Base-by-base conservation (phyloP, 371 early-diverging fungal genomes). In the Lichtheimia ornata region DNA sequence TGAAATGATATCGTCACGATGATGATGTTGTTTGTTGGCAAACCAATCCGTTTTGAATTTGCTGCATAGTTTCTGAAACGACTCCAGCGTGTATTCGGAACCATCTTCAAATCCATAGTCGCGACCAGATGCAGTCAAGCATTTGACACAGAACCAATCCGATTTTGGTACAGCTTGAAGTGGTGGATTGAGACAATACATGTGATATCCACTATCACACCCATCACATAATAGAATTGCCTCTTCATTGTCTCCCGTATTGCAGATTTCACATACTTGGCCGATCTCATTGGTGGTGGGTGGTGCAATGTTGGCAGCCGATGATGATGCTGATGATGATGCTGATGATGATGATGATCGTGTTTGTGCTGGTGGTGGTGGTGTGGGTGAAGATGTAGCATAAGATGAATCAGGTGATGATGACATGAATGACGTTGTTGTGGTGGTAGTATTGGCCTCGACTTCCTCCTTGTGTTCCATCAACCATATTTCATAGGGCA, bases 71-170 rank as follows among this genome's bases (percentile, higher is more conserved):
- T 84, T 69, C 63, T 94, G 89, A 67, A 97, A 97, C 3, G 85
- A 82, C 41, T 72, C 66, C 15, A 97, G 79, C n/a, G 84, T 82
- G 62, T 93, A 90, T 63, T 86, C 87, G 24, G 82, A 83, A 1
- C 94, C 92, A 45, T 91, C 93, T 63, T 94, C 94, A 63, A 96
- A 97, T 2, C 96, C 97, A 77, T 91, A 96, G 57, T 95, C 94
- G 35, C 84, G 77, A n/a, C 92, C 94, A 11, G 87, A 83, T 7
- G 80, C 75, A 43, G 86, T 79, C 25, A 96, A 71, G 62, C 96
- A 96, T 45, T 88, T 74, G 12, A 87, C 67, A 73, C 97, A 96
- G 66, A 85, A 92, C 96, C 96, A 97, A 41, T 93, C 92, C 15
- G 82, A 71, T 52, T 82, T 76, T 4, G 96, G 93, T 12, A 90